These are phyloP conservation scores for Juglanconis oblonga DNA, from an alignment of 2,329 filamentous ascomycete species.

Conservation along the genomic window DNA sequence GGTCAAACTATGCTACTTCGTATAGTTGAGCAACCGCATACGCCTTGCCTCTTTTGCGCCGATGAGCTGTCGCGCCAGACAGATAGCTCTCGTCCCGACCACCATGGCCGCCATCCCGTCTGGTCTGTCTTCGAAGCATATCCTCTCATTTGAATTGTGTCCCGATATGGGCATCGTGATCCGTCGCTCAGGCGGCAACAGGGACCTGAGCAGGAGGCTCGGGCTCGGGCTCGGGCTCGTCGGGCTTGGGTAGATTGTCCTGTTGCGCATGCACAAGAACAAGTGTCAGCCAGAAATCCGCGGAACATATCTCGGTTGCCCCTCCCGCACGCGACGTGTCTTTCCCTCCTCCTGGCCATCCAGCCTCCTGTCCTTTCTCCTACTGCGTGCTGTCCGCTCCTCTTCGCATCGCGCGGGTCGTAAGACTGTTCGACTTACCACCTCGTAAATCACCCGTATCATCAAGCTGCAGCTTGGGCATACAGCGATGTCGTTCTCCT, in stretches of 20 bases:
- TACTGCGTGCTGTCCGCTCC: too few relatives aligned
- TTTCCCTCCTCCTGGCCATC: too few relatives aligned
- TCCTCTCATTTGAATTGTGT: too few relatives aligned
- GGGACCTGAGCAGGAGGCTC: constrained; percentile 35
- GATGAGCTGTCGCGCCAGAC: not conserved
- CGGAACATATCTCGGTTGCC: too few relatives aligned
- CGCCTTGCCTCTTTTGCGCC: too few relatives aligned
- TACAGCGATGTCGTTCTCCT: constrained; percentile 84
- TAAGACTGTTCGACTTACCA: constrained; percentile 50
- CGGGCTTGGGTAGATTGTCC: constrained; percentile 44
- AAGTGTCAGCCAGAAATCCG: not conserved
- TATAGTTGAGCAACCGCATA: too few relatives aligned
- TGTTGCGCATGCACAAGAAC: constrained; percentile 21
- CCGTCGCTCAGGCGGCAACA: constrained; percentile 36
- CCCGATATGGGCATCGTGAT: not conserved
- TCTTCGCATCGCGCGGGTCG: too few relatives aligned
- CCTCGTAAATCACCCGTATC: constrained; percentile 91
- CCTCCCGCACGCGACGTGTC: too few relatives aligned
- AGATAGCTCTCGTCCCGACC: not conserved
- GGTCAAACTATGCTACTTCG: not conserved
- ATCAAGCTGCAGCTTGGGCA: constrained; percentile 97
- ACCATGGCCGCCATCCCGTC: not conserved
- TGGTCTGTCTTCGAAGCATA: too few relatives aligned
- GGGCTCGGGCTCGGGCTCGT: constrained; percentile 30
- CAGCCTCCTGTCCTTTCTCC: too few relatives aligned